phyloP scores from a whole-genome alignment of 164 flowering plant species.

The Chimonanthus salicifolius region DNA sequence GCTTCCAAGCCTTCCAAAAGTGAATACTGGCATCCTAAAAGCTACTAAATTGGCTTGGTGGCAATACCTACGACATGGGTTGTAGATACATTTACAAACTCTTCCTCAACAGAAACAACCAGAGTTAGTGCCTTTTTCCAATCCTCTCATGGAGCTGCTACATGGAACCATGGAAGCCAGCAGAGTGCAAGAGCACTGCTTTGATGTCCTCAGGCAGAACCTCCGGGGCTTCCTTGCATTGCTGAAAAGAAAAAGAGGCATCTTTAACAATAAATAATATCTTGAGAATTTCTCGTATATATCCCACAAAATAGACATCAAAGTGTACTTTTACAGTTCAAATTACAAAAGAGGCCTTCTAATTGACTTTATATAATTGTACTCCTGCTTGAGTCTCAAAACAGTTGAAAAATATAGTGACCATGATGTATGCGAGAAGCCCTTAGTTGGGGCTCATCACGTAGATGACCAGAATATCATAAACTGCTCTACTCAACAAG shows the following conservation, averaged over 20 bases:
- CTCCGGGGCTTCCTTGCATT: conserved; percentile 61
- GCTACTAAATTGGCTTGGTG: background rate
- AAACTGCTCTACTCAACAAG: background rate
- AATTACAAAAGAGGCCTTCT: too few species aligned
- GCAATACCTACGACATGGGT: background rate
- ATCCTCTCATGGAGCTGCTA: conserved; percentile 12
- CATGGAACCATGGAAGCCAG: conserved; percentile 48
- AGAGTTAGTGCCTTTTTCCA: background rate
- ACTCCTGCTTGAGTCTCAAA: too few species aligned
- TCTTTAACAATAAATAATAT: too few species aligned
- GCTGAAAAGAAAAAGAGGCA: conserved; percentile 31
- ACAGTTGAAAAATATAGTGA: too few species aligned
- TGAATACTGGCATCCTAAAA: background rate
- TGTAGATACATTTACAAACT: conserved; percentile 14
- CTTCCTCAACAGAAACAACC: background rate
- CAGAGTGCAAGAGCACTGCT: conserved; percentile 56
- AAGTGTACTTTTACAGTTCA: too few species aligned
- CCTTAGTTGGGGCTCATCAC: background rate
- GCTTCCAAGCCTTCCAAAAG: background rate
- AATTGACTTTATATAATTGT: too few species aligned
- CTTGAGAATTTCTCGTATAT: too few species aligned
- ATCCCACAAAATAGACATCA: too few species aligned
- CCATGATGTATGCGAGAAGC: too few species aligned
- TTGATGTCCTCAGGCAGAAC: conserved; percentile 60
- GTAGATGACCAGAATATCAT: background rate